These are phyloP conservation scores for Exophiala sideris DNA, from an alignment of 2,329 filamentous ascomycete genomes.

Conservation along the genomic window DNA sequence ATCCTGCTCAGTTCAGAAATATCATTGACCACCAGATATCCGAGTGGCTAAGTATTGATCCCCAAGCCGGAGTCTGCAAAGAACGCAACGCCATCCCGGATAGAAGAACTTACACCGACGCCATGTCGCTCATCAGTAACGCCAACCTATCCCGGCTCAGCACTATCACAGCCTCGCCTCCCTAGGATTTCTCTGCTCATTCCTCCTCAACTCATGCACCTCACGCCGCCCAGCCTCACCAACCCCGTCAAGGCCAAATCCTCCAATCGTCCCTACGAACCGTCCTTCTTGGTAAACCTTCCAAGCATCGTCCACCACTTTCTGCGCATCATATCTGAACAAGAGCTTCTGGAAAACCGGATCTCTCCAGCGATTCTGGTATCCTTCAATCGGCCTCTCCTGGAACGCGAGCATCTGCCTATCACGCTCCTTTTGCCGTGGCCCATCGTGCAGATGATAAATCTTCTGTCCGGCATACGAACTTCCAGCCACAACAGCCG, in stretches of 20 bases:
- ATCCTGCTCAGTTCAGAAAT: too few relatives aligned
- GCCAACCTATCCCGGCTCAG: neutral
- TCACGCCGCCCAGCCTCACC: neutral
- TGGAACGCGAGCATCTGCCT: slow-evolving; percentile 12
- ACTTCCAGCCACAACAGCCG: slow-evolving; percentile 37
- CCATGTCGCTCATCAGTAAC: neutral
- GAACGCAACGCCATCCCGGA: neutral
- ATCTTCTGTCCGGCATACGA: slow-evolving; percentile 35
- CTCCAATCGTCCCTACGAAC: slow-evolving; percentile 10
- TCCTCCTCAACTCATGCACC: neutral
- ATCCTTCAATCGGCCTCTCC: slow-evolving; percentile 10
- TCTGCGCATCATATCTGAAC: slow-evolving; percentile 18
- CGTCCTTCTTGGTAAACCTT: slow-evolving; percentile 3
- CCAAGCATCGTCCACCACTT: slow-evolving; percentile 17
- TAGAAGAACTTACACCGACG: neutral
- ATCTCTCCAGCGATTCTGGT: slow-evolving; percentile 21
- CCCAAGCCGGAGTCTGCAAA: neutral
- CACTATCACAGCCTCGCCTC: neutral
- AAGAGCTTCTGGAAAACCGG: slow-evolving; percentile 18
- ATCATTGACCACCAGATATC: too few relatives aligned
- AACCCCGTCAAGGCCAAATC: neutral
- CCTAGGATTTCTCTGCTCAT: neutral
- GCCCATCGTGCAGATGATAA: slow-evolving; percentile 39
- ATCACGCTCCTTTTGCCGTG: slow-evolving; percentile 43
- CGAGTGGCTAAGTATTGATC: too few relatives aligned